These are phyloP conservation scores for Thymus quinquecostatus DNA, from an alignment of 257 asterid species.

Conservation along the genomic window DNA sequence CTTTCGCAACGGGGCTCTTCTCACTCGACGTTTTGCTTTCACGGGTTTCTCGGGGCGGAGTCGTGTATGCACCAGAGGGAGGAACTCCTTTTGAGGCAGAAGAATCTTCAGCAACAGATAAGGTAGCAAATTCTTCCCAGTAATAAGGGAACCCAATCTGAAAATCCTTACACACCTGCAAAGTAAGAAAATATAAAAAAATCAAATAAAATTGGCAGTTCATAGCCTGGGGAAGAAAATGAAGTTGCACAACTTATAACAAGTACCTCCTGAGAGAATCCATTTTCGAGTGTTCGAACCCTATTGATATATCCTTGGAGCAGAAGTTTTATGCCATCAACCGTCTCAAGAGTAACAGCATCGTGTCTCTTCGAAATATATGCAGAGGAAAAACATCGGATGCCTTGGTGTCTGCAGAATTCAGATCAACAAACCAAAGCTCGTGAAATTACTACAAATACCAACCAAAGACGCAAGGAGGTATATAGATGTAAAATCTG, in stretches of 20 bases:
- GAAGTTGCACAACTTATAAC: conserved; percentile 1
- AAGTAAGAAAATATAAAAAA: conserved; percentile 1
- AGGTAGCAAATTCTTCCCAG: conserved; percentile 64
- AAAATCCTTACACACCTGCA: conserved; percentile 58
- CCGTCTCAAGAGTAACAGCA: conserved; percentile 57
- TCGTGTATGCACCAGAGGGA: conserved; percentile 7
- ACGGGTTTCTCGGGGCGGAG: conserved; percentile 20
- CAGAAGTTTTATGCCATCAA: conserved; percentile 62
- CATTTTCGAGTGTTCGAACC: conserved; percentile 56
- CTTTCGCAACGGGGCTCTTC: conserved; percentile 33
- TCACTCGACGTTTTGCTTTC: neutral
- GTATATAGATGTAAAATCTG: too few species aligned
- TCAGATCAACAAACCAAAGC: conserved; percentile 14
- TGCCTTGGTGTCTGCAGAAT: conserved; percentile 49
- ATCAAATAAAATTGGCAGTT: neutral
- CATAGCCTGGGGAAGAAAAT: neutral
- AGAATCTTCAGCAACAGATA: conserved; percentile 40
- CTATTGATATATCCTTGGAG: conserved; percentile 57
- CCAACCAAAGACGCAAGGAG: too few species aligned
- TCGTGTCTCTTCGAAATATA: conserved; percentile 58
- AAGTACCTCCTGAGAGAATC: conserved; percentile 65
- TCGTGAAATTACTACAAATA: too few species aligned
- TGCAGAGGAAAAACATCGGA: conserved; percentile 57
- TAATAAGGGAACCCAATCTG: conserved; percentile 69
- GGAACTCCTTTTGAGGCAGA: conserved; percentile 22